Evolutionary conservation across 2,329 filamentous ascomycete species (phyloP), one percentile per base, ranked within the genome.

Genomic region (Fusarium hainanense): DNA sequence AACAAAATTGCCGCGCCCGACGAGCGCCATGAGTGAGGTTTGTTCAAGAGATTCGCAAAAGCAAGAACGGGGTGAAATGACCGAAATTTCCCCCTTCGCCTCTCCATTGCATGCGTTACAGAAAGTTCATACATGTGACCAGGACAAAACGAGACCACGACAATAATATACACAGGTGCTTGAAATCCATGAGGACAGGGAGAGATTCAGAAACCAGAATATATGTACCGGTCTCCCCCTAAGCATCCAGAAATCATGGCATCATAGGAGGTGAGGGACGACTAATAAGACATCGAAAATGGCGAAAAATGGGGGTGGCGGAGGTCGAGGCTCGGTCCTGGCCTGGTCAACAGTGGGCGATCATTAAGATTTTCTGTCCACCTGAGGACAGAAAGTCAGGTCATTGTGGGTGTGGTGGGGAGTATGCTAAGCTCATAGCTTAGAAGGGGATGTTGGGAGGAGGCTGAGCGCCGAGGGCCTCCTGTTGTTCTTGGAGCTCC

Each of bases 401-500:
- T 66, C 57, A 50, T 69, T 59, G 54, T 44, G 68, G 65, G 54
- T 54, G 69, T 73, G 69, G 61, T 54, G 58, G 56, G 58, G 56
- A 56, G 60, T 50, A 60, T 11, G 50, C 27, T 63, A 32, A 56
- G 48, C 51, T 63, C 50, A 30, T 47, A 43, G 66, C 64, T 85
- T 90, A 91, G 79, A 91, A 91, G 72, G 89, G 89, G 77, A 91
- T 90, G 81, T 87, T 89, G 70, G 86, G 80, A 52, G 80, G 77
- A 52, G 77, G 71, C 74, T 87, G 85, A 60, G 83, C 81, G 61
- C 85, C 86, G 50, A 86, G 76, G 65, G 81, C 79, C 80, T 93
- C 91, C 81, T 94, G 92, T 82, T 94, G 92, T 81, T 94, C 91
- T 86, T 96, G 92, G 73, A 97, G 84, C 79, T 97, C 93, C 80